Base-by-base conservation (phyloP, 306 rosid genomes). In the Cajanus cajan region DNA sequence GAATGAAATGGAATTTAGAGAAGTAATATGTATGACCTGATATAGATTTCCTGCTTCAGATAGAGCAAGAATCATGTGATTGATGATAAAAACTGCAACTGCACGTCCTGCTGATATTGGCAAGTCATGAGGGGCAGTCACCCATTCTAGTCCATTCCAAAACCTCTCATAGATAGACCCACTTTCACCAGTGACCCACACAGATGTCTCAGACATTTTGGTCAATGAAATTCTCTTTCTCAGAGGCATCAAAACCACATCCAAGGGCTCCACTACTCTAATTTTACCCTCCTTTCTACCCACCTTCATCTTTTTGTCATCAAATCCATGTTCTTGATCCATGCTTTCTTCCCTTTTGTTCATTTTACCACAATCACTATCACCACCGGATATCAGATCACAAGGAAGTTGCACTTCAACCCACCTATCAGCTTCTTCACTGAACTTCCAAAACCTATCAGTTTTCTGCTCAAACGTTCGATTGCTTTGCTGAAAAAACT, bases 61-160 rank as follows among this genome's bases (percentile, higher is more conserved):
- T 11, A 92, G 82, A 86, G 97, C 94, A 79, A 94, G 92, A 82
- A 92, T 81, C 13, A 86, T 88, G 52, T 88, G 93, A 73, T 83
- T 88, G 82, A 94, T 87, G 79, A 85, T 59, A 62, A 90, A 92
- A 77, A 94, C 90, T 7, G 90, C 84, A 37, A 83, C 15, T 28
- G 97, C 97, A 48, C 68, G 88, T 21, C 88, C 96, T 10, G 75
- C 90, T 16, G 81, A 82, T 57, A 86, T 5, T 36, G 96, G 98
- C 16, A 94, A 87, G 68, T 90, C 97, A 84, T 94, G 97, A 19
- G 98, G 97, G 66, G 97, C 93, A 52, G 89, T 40, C 44, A 90
- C 95, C 97, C 98, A 94, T 81, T 92, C 97, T n/a, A 90, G 82
- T 71, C 95, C 97, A 88, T 94, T 94, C 98, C 97, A 94, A 82